Percentiles rank a stretch among this genome's conserved stretches.
These are phyloP conservation scores for Pelagophyceae sp. DNA, from an alignment of 352 stramenopile species.

Conservation along the genomic window DNA sequence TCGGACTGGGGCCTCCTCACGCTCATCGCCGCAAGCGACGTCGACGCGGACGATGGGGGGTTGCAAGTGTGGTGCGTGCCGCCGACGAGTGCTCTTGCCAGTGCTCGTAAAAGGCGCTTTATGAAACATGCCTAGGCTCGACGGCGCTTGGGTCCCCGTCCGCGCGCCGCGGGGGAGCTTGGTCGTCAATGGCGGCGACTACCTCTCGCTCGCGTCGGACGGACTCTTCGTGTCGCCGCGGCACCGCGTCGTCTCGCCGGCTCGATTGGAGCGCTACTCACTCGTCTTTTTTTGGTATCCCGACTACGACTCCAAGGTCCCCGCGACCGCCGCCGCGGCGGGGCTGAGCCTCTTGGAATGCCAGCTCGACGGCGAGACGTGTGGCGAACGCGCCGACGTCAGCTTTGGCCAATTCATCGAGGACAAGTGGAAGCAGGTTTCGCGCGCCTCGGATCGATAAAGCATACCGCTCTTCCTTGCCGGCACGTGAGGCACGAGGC, in stretches of 20 bases:
- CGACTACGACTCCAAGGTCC: conserved; percentile 1
- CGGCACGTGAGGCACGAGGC: no score
- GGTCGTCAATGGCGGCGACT: conserved; percentile 24
- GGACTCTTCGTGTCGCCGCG: conserved; percentile 17
- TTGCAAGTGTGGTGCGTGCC: background rate
- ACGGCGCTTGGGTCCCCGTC: conserved; percentile 10
- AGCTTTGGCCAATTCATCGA: background rate
- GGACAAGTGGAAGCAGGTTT: conserved; percentile 11
- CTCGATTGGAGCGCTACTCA: conserved; percentile 13
- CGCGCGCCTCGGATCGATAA: no score
- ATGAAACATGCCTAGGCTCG: no score
- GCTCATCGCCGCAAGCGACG: background rate
- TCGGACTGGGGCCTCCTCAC: conserved; percentile 16
- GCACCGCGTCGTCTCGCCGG: conserved; percentile 23
- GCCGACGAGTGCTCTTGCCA: no score
- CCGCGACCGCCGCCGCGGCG: background rate
- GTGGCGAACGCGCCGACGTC: background rate
- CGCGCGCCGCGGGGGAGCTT: background rate
- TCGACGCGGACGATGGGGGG: background rate
- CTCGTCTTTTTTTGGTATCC: conserved; percentile 26
- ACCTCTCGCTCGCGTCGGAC: conserved; percentile 2
- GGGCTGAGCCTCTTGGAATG: conserved; percentile 5
- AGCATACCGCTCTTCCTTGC: no score
- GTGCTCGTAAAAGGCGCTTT: no score
- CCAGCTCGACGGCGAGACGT: background rate